These are phyloP conservation scores for Tremellales sp. DNA, from an alignment of 1,284 basidiomycete species.

Conservation along the genomic window DNA sequence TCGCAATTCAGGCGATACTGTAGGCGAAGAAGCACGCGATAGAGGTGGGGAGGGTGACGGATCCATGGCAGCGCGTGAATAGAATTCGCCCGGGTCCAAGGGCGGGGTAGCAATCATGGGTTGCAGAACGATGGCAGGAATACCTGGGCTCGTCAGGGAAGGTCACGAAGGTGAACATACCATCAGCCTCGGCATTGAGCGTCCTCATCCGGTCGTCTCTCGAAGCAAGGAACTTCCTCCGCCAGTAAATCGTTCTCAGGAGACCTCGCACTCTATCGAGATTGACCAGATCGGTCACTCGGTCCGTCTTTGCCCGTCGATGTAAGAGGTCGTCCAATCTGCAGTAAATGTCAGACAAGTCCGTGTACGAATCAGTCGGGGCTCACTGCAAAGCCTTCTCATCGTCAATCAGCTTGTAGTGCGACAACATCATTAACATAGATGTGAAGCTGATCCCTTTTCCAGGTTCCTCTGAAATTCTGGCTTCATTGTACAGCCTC, in stretches of 20 bases:
- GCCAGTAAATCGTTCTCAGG: constrained; percentile 67
- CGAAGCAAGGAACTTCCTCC: constrained; percentile 59
- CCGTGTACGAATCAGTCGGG: constrained; percentile 5
- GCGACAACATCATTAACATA: constrained; percentile 84
- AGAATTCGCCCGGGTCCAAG: constrained; percentile 14
- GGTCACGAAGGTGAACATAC: constrained; percentile 9
- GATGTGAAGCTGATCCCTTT: constrained; percentile 85
- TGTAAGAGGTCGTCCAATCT: constrained; percentile 77
- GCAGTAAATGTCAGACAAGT: background rate
- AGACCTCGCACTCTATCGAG: constrained; percentile 77
- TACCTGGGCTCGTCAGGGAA: constrained; percentile 20
- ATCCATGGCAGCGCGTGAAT: constrained; percentile 11
- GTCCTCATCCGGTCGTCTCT: constrained; percentile 28
- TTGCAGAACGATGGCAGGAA: constrained; percentile 48
- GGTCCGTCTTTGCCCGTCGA: constrained; percentile 69
- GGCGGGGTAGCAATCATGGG: constrained; percentile 36
- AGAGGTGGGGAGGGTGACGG: constrained; percentile 11
- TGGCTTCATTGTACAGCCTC: constrained; percentile 79
- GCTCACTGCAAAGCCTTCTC: constrained; percentile 77
- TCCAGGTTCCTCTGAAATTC: constrained; percentile 64
- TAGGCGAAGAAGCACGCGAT: constrained; percentile 12
- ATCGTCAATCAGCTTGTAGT: constrained; percentile 89
- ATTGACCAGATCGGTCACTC: constrained; percentile 76
- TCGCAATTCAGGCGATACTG: constrained; percentile 8
- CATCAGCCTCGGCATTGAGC: constrained; percentile 27